Conservation (phyloP, 208 protist species). For the Novymonas esmeraldas region DNA sequence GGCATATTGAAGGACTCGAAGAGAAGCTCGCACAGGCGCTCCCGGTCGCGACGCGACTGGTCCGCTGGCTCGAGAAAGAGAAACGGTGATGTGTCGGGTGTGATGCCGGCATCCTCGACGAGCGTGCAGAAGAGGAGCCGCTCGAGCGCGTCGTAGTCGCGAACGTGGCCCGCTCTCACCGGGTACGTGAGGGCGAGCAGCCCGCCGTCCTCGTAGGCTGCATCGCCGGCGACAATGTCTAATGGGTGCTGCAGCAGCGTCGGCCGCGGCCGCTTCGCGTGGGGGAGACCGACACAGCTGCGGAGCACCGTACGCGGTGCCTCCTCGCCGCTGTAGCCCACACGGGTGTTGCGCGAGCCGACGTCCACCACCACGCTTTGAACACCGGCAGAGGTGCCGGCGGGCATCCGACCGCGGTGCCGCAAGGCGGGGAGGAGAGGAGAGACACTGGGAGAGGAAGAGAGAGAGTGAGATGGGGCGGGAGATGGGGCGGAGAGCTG, state of each 20-base stretch:
- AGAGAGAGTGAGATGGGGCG: neutral
- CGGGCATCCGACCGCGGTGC: too few species aligned
- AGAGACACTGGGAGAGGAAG: neutral
- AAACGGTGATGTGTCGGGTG: constrained; percentile 58
- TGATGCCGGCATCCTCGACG: constrained; percentile 61
- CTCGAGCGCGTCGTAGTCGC: constrained; percentile 83
- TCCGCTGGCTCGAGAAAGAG: constrained; percentile 98
- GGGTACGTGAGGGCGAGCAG: constrained; percentile 58
- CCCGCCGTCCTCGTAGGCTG: constrained; percentile 58
- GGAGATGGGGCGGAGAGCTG: neutral
- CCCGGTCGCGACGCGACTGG: constrained; percentile 93
- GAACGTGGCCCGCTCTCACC: constrained; percentile 66
- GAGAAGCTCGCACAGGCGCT: constrained; percentile 94
- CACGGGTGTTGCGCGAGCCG: constrained; percentile 93
- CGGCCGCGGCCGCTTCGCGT: constrained; percentile 59
- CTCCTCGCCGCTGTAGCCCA: constrained; percentile 96
- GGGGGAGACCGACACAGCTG: constrained; percentile 72
- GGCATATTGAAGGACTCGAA: constrained; percentile 98
- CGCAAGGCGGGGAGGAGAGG: neutral
- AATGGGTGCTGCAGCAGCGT: constrained; percentile 66
- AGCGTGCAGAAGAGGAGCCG: constrained; percentile 82
- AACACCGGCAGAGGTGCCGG: constrained; percentile 4
- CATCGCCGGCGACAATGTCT: constrained; percentile 73
- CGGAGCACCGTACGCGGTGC: constrained; percentile 92
- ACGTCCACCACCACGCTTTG: constrained; percentile 95